Evolutionary conservation across 1,284 basidiomycete genomes (phyloP), one percentile per base, ranked within the genome.

Genomic region (Cryptococcus sp.): DNA sequence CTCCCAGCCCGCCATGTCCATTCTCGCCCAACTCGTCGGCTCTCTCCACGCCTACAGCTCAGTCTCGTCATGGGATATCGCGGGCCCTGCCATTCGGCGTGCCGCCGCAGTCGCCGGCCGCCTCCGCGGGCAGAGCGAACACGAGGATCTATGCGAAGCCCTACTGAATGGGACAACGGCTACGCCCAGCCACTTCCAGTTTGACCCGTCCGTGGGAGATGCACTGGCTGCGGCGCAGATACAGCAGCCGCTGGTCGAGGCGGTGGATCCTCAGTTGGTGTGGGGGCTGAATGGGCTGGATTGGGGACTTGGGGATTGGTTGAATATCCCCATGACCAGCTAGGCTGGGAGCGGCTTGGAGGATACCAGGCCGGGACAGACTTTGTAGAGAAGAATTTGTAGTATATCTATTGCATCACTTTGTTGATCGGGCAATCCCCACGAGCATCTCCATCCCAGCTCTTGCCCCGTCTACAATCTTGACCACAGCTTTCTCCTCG

Each of bases 381-480:
- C 18, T 24, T 35, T 33, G 49, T 42, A n/a, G 28, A 33, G 28
- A n/a, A 18, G 24, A 6, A 12, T 24, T 35, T 33, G 49, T 42
- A n/a, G 28, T 5, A 9, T 33, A 4, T 33, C 28, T 33, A 9
- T 33, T 4, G 9, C 9, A 33, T 33, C 28, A 33, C 28, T 33
- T 33, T 33, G 28, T 33, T 33, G 28, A 33, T 33, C 56, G 23
- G n/a, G 63, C 60, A 38, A 64, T 33, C 21, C 50, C 61, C 7
- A 54, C 46, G 1, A 66, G 47, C 54, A 64, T 56, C 50, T 64
- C 46, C 16, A 66, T 45, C 5, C 65, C 65, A 24, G 45, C 50
- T 50, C 51, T 55, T 1, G 62, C 58, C 18, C 65, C 60, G 49
- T 66, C 65, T 4, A 64, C 59, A 4, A 66, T 52, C 24, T 47